Conservation (phyloP, 2,329 filamentous ascomycete genomes). For the Epichloe elymi region DNA sequence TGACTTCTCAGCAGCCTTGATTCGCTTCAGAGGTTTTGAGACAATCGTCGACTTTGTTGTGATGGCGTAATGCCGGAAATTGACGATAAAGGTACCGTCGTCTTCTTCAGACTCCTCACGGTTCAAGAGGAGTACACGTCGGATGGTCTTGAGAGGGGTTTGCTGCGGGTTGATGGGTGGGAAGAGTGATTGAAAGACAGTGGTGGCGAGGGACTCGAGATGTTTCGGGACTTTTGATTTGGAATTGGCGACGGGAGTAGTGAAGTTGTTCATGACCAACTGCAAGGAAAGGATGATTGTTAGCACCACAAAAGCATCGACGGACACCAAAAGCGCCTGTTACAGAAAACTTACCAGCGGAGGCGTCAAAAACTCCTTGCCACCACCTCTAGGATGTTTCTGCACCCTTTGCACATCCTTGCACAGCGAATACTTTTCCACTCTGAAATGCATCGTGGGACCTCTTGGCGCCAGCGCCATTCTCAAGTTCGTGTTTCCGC, state of each 20-base stretch:
- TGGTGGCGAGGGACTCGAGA: slow-evolving; percentile 83
- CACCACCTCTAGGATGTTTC: slow-evolving; percentile 68
- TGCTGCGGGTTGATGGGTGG: slow-evolving; percentile 88
- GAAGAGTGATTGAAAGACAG: slow-evolving; percentile 91
- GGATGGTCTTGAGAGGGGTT: slow-evolving; percentile 84
- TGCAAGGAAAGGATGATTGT: slow-evolving; percentile 14
- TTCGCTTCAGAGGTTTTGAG: slow-evolving; percentile 67
- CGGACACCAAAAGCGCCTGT: no score
- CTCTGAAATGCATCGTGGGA: slow-evolving; percentile 84
- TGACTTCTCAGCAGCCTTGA: slow-evolving; percentile 77
- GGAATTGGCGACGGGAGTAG: slow-evolving; percentile 45
- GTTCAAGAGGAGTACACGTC: slow-evolving; percentile 79
- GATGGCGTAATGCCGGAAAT: slow-evolving; percentile 89
- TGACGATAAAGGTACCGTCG: slow-evolving; percentile 65
- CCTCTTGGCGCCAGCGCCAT: slow-evolving; percentile 79
- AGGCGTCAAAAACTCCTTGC: slow-evolving; percentile 75
- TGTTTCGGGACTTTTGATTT: slow-evolving; percentile 74
- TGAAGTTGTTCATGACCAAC: slow-evolving; percentile 98
- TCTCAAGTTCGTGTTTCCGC: slow-evolving; percentile 84
- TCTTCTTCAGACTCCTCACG: slow-evolving; percentile 51
- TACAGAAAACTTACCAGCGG: slow-evolving; percentile 48
- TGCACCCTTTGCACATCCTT: slow-evolving; percentile 80
- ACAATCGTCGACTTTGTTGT: slow-evolving; percentile 77
- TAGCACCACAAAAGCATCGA: neutral
- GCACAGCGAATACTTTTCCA: slow-evolving; percentile 87